A percentile compares a stretch with the other conserved stretches of the same genome.
phyloP scores from a whole-genome alignment of 1,284 basidiomycete species.

The Leccinum huronense region DNA sequence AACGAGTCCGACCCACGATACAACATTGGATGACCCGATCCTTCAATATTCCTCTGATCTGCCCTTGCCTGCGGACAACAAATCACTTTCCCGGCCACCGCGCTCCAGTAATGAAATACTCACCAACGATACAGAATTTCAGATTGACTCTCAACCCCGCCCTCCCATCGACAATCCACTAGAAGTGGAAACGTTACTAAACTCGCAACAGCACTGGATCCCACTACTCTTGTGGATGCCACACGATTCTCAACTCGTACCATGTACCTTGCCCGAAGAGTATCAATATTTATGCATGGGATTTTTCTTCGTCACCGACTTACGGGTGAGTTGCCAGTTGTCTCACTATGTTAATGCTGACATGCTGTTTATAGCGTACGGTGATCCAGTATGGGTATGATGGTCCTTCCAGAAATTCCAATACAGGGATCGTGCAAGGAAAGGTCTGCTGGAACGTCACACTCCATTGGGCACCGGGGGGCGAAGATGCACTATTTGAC shows the following conservation, averaged over 20 bases:
- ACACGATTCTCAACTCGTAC: conserved; percentile 20
- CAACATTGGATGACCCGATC: neutral
- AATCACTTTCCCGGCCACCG: neutral
- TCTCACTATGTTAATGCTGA: conserved; percentile 6
- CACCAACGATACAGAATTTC: neutral
- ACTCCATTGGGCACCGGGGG: conserved; percentile 33
- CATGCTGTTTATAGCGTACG: conserved; percentile 13
- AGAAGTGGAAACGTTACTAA: conserved; percentile 26
- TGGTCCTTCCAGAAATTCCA: neutral
- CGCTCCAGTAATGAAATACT: neutral
- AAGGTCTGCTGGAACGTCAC: conserved; percentile 29
- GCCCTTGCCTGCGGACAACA: neutral
- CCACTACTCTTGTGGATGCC: conserved; percentile 33
- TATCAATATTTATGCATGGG: conserved; percentile 32
- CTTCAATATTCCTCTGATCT: neutral
- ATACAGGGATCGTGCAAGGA: conserved; percentile 17
- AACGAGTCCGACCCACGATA: neutral
- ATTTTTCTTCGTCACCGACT: conserved; percentile 31
- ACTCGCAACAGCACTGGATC: conserved; percentile 14
- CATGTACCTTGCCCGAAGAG: conserved; percentile 21
- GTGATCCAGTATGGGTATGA: conserved; percentile 1
- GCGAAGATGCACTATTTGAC: conserved; percentile 26
- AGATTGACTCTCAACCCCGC: neutral
- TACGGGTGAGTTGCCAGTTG: conserved; percentile 24
- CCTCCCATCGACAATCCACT: conserved; percentile 26